phyloP scores from a whole-genome alignment of 768 basidiomycete species.

The Tricholomella constricta region DNA sequence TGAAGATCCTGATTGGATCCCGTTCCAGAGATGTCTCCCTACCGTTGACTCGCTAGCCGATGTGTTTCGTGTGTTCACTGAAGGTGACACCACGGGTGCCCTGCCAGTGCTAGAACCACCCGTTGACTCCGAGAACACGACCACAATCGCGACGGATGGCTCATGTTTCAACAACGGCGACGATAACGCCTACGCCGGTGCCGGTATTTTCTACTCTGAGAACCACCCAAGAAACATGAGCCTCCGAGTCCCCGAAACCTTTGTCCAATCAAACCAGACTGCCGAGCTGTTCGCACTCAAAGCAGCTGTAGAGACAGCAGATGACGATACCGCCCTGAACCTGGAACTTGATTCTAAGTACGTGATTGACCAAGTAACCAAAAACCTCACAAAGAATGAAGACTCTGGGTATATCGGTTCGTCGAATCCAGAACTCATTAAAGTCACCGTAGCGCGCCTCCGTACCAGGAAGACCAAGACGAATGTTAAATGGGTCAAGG shows the following conservation, averaged over 20 bases:
- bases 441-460: neutral
- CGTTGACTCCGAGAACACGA: too few species aligned
- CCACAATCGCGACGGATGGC: conserved; percentile 1
- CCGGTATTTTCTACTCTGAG: conserved; percentile 17
- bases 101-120: neutral
- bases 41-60: neutral
- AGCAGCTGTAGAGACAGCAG: conserved; percentile 1
- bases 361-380: conserved; percentile 14
- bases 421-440: neutral
- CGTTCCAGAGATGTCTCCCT: neutral
- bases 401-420: conserved; percentile 13
- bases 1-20: neutral
- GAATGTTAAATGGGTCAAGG: conserved; percentile 15
- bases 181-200: conserved; percentile 2
- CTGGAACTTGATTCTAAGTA: conserved; percentile 20
- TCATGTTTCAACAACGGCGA: conserved; percentile 8
- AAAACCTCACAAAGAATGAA: conserved; percentile 1
- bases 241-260: conserved; percentile 2
- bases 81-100: neutral
- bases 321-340: neutral
- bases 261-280: conserved; percentile 17
- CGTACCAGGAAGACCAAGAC: neutral
- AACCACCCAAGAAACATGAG: conserved; percentile 13
- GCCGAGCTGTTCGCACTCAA: conserved; percentile 20
- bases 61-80: neutral